phyloP scores from a whole-genome alignment of 2,329 filamentous ascomycete genomes.

The Lasiodiplodia citricola region DNA sequence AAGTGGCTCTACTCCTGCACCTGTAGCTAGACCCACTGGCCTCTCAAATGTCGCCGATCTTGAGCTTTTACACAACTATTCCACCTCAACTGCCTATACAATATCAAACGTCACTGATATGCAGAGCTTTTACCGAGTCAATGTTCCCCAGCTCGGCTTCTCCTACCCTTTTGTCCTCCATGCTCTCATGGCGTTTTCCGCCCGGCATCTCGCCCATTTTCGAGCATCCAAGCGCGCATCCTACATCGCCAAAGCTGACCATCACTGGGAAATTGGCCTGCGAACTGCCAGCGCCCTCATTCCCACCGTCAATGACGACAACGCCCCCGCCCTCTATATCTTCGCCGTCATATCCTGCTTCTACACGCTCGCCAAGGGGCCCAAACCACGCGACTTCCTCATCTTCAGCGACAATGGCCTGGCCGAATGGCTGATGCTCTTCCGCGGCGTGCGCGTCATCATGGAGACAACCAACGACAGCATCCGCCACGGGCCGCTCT shows the following conservation, averaged over 20 bases:
- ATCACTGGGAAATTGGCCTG: slow-evolving; percentile 9
- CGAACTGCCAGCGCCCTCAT: background rate
- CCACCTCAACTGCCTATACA: slow-evolving; percentile 36
- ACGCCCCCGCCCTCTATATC: slow-evolving; percentile 3
- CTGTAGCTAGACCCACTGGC: background rate
- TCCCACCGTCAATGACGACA: background rate
- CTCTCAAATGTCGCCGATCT: slow-evolving; percentile 34
- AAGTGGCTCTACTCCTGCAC: background rate
- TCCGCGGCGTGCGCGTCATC: slow-evolving; percentile 15
- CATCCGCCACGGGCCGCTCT: background rate
- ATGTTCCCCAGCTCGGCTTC: slow-evolving; percentile 43
- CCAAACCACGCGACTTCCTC: slow-evolving; percentile 19
- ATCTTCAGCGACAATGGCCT: slow-evolving; percentile 20
- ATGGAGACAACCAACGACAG: background rate
- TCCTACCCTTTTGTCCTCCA: slow-evolving; percentile 53
- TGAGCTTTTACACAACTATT: slow-evolving; percentile 41
- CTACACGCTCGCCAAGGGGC: slow-evolving; percentile 16
- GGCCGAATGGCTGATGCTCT: slow-evolving; percentile 16
- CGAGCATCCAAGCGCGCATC: background rate
- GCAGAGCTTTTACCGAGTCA: slow-evolving; percentile 32
- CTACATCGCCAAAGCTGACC: slow-evolving; percentile 7
- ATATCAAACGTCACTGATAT: slow-evolving; percentile 31
- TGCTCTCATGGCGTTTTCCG: slow-evolving; percentile 50
- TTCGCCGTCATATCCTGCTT: slow-evolving; percentile 21
- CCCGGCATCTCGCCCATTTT: slow-evolving; percentile 45